phyloP scores from a whole-genome alignment of 1,284 basidiomycete genomes.

The Microbotryum lychnidis-dioicae region DNA sequence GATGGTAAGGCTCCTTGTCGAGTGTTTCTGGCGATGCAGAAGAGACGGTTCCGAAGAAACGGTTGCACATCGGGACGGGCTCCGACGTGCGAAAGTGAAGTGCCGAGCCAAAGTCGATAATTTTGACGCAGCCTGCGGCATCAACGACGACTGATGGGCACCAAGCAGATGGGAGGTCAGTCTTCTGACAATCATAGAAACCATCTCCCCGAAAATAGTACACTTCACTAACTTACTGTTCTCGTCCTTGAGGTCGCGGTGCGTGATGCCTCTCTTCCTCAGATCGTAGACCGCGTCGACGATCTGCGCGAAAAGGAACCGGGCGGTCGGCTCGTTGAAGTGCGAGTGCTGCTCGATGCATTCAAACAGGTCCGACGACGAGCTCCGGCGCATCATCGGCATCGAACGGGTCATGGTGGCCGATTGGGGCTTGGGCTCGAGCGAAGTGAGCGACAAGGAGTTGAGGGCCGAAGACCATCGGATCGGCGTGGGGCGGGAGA shows the following conservation, averaged over 20 bases:
- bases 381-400: constrained; percentile 54
- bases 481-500: not conserved
- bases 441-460: too few species aligned
- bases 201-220: too few species aligned
- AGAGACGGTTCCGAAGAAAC: constrained; percentile 70
- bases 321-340: constrained; percentile 63
- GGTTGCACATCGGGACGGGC: constrained; percentile 27
- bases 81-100: constrained; percentile 53
- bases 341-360: constrained; percentile 80
- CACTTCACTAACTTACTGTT: constrained; percentile 32
- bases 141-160: constrained; percentile 84
- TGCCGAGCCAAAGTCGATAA: constrained; percentile 86
- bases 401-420: not conserved
- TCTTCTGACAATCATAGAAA: not conserved
- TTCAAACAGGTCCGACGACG: constrained; percentile 84
- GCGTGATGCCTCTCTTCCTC: constrained; percentile 36
- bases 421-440: not conserved
- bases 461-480: not conserved
- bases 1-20: constrained; percentile 52
- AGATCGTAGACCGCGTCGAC: constrained; percentile 38
- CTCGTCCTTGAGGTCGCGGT: constrained; percentile 42
- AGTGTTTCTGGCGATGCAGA: constrained; percentile 65
- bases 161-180: not conserved
- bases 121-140: constrained; percentile 68
- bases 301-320: constrained; percentile 40